Evolutionary conservation across 192 early-diverging fungal genomes (phyloP), one percentile per base, ranked within the genome.

Genomic region (Backusella mclennaniae): DNA sequence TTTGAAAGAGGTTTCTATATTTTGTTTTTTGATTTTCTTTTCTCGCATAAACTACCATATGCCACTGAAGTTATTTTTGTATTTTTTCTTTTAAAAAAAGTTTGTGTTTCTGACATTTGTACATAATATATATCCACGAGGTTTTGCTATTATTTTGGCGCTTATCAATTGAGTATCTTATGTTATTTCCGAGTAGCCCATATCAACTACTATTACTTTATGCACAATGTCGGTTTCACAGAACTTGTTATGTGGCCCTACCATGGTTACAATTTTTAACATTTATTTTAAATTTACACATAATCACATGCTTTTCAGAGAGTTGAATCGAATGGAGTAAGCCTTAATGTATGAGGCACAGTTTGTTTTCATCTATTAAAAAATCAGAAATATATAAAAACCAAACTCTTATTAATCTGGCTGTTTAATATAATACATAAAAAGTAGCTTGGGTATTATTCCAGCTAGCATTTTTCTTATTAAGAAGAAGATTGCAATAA

Each of bases 261-360:
- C 23, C 56, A 23, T 63, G 11, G 56, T 63, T 63, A 63, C 56
- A 63, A 29, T 63, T 63, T 63, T 63, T 63, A 63, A 63, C 56
- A 63, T 14, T 63, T 4, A 59, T 59, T 26, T 59, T 26, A 59
- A 59, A 59, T 59, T 26, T 63, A 63, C 56, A 63, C 21, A 29
- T 63, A 63, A 63, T 63, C 56, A 63, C 56, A 63, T 63, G 56
- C 23, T 63, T 63, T 63, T 63, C 56, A 63, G 3, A 63, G 46
- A 63, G 26, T 29, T 29, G 23, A 63, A 63, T 63, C 23, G 23
- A 63, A 29, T 63, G 4, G 6, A 29, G 6, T 4, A 23, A 29
- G 12, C 26, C 4, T 14, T 63, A 3, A 23, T 63, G 0, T 12
- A 63, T 29, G n/a, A 63, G 3, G 3, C 11, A n/a, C 3, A 63